Conservation (phyloP, 148 eudicot genomes). For the Dianthus caryophyllus region DNA sequence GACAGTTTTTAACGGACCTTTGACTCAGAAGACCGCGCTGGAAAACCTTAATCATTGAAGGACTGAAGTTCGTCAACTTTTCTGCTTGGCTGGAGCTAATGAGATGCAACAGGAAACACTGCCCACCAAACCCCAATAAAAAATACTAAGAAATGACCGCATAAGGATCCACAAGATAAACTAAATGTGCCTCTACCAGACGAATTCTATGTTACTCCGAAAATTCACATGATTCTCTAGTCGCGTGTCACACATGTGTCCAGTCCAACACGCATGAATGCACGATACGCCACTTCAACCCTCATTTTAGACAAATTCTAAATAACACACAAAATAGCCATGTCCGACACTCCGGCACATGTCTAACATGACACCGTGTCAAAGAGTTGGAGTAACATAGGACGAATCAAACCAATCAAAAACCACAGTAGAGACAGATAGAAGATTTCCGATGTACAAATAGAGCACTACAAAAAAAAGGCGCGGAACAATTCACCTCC, state of each 20-base stretch:
- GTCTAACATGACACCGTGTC: too few relatives aligned
- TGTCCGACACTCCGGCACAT: too few relatives aligned
- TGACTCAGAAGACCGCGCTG: constrained; percentile 90
- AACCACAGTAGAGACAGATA: constrained; percentile 7
- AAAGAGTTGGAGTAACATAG: too few relatives aligned
- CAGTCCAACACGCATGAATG: too few relatives aligned
- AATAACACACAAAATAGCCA: too few relatives aligned
- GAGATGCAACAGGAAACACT: constrained; percentile 92
- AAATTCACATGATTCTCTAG: too few relatives aligned
- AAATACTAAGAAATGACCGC: neutral
- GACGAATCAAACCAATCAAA: constrained; percentile 16
- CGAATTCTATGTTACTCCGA: too few relatives aligned
- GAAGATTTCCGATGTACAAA: constrained; percentile 19
- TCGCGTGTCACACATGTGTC: too few relatives aligned
- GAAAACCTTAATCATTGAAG: constrained; percentile 90
- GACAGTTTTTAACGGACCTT: constrained; percentile 33
- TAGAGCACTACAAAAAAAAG: neutral
- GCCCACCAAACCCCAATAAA: constrained; percentile 25
- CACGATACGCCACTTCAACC: too few relatives aligned
- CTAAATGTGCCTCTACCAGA: neutral
- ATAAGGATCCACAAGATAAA: neutral
- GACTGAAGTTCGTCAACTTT: constrained; percentile 63
- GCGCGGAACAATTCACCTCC: constrained; percentile 58
- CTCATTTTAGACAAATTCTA: too few relatives aligned
- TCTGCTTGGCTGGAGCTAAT: constrained; percentile 81